Evolutionary conservation across 2,329 filamentous ascomycete genomes (phyloP), one percentile per base, ranked within the genome.

Genomic region (Fusarium sp.): DNA sequence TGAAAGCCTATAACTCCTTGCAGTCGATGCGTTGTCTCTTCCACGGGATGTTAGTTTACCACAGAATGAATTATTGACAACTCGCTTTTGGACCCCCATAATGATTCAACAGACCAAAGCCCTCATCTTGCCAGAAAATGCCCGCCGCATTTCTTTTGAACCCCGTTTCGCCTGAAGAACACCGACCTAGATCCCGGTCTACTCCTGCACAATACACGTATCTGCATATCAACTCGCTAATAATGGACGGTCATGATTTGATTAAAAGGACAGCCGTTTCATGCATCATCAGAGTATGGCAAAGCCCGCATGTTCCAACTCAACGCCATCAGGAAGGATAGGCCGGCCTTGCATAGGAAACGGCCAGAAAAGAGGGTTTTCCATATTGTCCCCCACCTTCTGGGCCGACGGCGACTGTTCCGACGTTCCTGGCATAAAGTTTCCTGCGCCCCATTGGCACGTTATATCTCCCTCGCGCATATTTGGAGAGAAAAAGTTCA

Each of bases 291-390:
- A 73, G 14, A 74, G 14, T 20, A 82, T 63, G 25, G 80, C 81
- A 72, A 89, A 89, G 0, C 87, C 87, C 4, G 86, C 85, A 30
- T 85, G 81, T 69, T 83, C 79, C 55, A 89, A 71, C 52, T 83
- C 79, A 30, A 80, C 72, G 1, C 85, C 85, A 1, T 76, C 79
- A 0, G 85, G 83, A 29, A 89, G 68, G 61, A 88, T 85, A 5
- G 87, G 86, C 24, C 86, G 81, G 0, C 87, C 87, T 69, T 88
- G 87, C 84, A 88, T 85, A 0, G 87, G 87, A 64, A 88, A 89
- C 1, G 87, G 86, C 87, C 87, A 89, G 70, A 88, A 88, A 3
- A 88, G 77, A 20, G 86, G 86, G 57, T 88, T 88, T 62, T 86
- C 83, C 65, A 83, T 76, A 22, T 73, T 77, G 24, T 82, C 81